Base-by-base conservation (phyloP, 768 basidiomycete species). In the Rhodotorula babjevae region DNA sequence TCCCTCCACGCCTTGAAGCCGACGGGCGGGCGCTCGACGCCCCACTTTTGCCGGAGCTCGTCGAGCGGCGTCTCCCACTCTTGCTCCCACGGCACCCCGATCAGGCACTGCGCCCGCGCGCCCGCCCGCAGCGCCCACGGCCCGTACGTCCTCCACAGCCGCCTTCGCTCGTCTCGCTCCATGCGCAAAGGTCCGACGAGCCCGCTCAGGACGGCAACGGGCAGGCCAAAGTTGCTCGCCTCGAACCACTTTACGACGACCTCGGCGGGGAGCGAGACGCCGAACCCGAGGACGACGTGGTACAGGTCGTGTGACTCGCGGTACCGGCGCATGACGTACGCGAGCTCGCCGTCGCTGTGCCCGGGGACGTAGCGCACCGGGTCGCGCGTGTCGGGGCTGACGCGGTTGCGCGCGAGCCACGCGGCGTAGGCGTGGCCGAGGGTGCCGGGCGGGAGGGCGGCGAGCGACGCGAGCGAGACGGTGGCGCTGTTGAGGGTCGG, bases 241-340 rank as follows among this genome's bases (percentile, higher is more conserved):
- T 98, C 96, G 78, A 98, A 93, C 77, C 87, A 89, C 80, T 99
- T 99, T 81, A 98, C 86, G 2, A 93, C 92, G 44, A 99, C 85
- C 80, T 99, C 96, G 60, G 90, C 91, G 68, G 90, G 87, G 78
- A 95, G 90, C 72, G 88, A 89, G 69, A 97, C 92, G 0, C 93
- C 93, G 16, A 98, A 85, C 77, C 87, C 87, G 82, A 88, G 88
- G 71, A 98, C 85, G 78, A 91, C 91, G 79, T 99, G 96, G 79
- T 97, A 96, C 76, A 98, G 89, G 82, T 99, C 95, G 82, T 99
- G 96, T 74, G 90, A 95, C 82, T 99, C 94, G 36, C 95, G 89
- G 81, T 98, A 99, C 63, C 95, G 89, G 76, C 94, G 92, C 90
- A 99, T 92, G 67, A 98, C 91, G 81, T 96, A 98, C 36, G 96